Percentiles rank a stretch among this genome's conserved stretches.
Evolutionary conservation across 176 grass and related monocot genomes (phyloP).

Genomic region (Oryza meridionalis): DNA sequence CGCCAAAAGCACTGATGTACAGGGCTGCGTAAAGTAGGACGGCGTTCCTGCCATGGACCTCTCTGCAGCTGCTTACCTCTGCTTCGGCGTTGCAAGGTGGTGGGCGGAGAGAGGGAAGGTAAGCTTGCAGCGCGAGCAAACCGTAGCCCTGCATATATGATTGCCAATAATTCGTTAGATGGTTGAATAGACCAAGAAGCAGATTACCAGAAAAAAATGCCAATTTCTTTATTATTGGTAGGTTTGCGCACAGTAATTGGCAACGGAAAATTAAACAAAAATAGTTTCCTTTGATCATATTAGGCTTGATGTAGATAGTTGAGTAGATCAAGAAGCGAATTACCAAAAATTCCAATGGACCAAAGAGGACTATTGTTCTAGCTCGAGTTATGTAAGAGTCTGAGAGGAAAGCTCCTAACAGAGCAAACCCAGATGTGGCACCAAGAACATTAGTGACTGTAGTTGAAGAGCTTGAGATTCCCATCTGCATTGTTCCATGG

Average conservation of each 20-base stretch:
- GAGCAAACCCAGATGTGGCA: conserved; percentile 50
- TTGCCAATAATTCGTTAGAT: not conserved
- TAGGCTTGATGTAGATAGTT: not conserved
- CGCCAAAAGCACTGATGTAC: conserved; percentile 49
- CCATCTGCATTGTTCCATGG: conserved; percentile 54
- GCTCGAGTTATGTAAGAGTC: conserved; percentile 63
- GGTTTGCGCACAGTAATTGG: not conserved
- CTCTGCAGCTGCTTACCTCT: conserved; percentile 37
- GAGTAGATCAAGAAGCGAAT: not conserved
- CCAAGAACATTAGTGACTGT: conserved; percentile 57
- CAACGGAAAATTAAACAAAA: not conserved
- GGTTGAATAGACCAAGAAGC: too few relatives aligned
- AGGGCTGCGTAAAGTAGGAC: conserved; percentile 45
- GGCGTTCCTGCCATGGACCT: conserved; percentile 50
- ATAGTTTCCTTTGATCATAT: not conserved
- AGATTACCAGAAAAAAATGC: not conserved
- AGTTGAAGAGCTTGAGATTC: conserved; percentile 51
- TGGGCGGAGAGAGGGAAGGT: conserved; percentile 58
- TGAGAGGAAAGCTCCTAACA: conserved; percentile 62
- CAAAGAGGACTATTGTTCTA: conserved; percentile 52
- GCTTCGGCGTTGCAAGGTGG: conserved; percentile 37
- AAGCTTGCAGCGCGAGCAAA: conserved; percentile 60
- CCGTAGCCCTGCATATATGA: conserved; percentile 53
- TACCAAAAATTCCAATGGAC: conserved; percentile 59
- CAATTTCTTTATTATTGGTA: not conserved